A percentile compares a stretch with the other conserved stretches of the same genome.
Conservation (phyloP, 2,329 filamentous ascomycete species). For the Talaromyces sp. region DNA sequence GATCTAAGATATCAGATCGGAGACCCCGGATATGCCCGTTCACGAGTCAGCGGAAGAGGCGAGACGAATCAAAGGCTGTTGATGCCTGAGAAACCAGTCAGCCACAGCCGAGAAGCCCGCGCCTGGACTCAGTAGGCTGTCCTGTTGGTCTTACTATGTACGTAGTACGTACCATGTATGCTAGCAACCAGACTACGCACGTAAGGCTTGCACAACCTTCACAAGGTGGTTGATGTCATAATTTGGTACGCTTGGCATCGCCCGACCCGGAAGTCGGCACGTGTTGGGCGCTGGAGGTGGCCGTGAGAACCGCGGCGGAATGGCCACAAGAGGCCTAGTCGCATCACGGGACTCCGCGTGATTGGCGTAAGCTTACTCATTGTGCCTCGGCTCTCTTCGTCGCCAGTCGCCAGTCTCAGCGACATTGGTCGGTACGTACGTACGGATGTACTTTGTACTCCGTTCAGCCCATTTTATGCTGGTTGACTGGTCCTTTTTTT, state of each 20-base stretch:
- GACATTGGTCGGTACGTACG: background rate
- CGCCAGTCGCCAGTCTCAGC: background rate
- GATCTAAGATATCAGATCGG: background rate
- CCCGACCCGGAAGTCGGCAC: constrained; percentile 5
- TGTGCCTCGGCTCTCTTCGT: background rate
- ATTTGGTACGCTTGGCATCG: background rate
- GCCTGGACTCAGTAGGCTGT: too few relatives aligned
- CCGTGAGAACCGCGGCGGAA: background rate
- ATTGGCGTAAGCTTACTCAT: background rate
- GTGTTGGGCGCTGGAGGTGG: background rate
- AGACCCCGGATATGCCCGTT: background rate
- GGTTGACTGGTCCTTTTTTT: background rate
- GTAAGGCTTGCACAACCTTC: background rate
- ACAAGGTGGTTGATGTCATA: background rate
- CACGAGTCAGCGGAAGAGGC: background rate
- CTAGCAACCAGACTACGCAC: background rate
- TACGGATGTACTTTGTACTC: too few relatives aligned
- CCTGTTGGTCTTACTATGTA: too few relatives aligned
- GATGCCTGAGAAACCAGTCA: background rate
- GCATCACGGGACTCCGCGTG: background rate
- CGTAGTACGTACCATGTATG: too few relatives aligned
- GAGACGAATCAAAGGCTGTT: background rate
- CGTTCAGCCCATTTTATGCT: background rate
- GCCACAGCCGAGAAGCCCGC: background rate
- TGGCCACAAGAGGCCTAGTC: background rate